phyloP scores from a whole-genome alignment of 768 basidiomycete genomes.

The Boletellus sp. region DNA sequence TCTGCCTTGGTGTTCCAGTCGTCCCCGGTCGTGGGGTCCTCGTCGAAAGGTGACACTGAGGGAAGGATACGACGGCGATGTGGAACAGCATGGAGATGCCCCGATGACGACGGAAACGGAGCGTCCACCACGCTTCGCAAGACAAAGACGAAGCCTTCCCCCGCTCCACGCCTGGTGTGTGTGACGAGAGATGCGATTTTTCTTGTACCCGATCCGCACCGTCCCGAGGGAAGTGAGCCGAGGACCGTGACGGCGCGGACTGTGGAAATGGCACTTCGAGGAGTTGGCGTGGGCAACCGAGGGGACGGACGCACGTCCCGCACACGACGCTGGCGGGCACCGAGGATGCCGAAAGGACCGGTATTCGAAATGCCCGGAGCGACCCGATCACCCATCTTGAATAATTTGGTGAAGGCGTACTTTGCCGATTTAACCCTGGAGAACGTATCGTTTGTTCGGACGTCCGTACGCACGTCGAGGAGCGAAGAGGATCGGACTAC shows the following conservation, averaged over 20 bases:
- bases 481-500: neutral
- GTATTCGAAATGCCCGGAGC: neutral
- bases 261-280: neutral
- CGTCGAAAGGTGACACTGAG: neutral
- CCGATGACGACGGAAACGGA: neutral
- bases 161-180: neutral
- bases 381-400: neutral
- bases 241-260: neutral
- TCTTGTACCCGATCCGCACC: neutral
- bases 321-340: neutral
- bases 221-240: neutral
- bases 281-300: neutral
- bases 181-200: neutral
- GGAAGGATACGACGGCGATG: neutral
- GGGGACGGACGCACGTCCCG: neutral
- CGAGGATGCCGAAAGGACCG: neutral
- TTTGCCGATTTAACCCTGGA: constrained; percentile 6
- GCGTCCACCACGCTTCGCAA: neutral
- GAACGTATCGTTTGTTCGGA: neutral
- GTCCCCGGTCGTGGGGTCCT: neutral
- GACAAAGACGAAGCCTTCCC: neutral
- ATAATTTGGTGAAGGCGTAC: constrained; percentile 1
- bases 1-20: neutral
- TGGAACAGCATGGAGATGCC: neutral
- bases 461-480: neutral